Base-by-base conservation (phyloP, 2,329 filamentous ascomycete species). In the Colletotrichum agaves region DNA sequence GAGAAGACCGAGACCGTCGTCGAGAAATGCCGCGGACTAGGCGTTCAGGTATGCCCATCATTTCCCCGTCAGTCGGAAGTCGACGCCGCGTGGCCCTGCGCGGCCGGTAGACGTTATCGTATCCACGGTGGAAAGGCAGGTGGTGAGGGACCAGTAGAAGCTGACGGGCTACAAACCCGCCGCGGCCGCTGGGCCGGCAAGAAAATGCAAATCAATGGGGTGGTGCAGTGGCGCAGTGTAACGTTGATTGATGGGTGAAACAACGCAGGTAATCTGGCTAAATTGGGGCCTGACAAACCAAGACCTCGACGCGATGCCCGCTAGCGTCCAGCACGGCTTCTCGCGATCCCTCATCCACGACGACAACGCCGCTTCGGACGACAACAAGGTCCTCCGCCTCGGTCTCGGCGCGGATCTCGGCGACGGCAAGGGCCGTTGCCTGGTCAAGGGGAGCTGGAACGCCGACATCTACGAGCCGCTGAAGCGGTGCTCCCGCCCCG, bases 371-470 rank as follows among this genome's bases (percentile, higher is more conserved):
- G 43, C 27, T 27, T 27, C 27, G 27, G 27, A 8, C 27, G 23
- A 60, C 52, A 67, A 69, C 37, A 66, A 50, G 47, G 31, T 67
- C 62, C 56, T 58, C 46, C 35, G 70, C 63, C 68, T 73, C 71
- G 61, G 83, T 81, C 85, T 68, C 5, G 86, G 86, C 7, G 76
- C 77, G 19, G 84, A 85, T 41, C 77, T 86, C 12, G 84, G 84
- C 3, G 70, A 72, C 7, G 77, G 79, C 5, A 75, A 76, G 59
- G 82, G 85, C 1, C 75, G 80, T 13, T 74, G 84, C 23, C 78
- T 90, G 31, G 82, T 87, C 75, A 77, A 82, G 2, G 83, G 81
- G n/a, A 78, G 78, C 10, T 89, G 87, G 87, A 90, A 89, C 74
- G 80, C 85, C 27, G 81, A 76, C 4, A 76, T 89, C 8, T 85